Evolutionary conservation across 2,329 filamentous ascomycete genomes (phyloP).

Genomic region (Colletotrichum spinosum): DNA sequence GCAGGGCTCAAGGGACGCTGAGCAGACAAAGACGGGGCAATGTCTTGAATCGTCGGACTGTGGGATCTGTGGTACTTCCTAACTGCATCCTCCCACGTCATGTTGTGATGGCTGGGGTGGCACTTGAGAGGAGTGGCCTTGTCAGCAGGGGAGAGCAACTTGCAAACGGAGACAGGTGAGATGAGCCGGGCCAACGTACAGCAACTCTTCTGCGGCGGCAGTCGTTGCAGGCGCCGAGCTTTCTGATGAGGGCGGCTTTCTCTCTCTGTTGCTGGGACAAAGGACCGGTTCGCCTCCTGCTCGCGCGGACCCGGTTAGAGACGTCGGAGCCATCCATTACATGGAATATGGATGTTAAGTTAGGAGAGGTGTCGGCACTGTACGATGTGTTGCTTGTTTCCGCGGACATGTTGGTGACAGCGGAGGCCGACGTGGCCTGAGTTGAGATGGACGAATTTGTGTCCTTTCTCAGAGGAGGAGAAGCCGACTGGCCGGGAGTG

Average conservation of each 20-base stretch:
- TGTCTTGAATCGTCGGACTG: conserved; percentile 63
- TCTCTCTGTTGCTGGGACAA: conserved; percentile 69
- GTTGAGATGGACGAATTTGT: conserved; percentile 66
- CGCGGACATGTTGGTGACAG: conserved; percentile 52
- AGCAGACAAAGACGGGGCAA: conserved; percentile 54
- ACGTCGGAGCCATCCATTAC: conserved; percentile 67
- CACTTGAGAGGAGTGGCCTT: conserved; percentile 54
- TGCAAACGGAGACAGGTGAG: background rate
- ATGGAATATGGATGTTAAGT: conserved; percentile 63
- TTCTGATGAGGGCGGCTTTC: conserved; percentile 69
- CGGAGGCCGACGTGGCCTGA: conserved; percentile 57
- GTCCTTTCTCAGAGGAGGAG: conserved; percentile 57
- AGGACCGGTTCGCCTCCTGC: conserved; percentile 69
- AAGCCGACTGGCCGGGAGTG: conserved; percentile 42
- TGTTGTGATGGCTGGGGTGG: conserved; percentile 69
- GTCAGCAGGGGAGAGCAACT: conserved; percentile 35
- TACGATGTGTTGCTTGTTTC: conserved; percentile 64
- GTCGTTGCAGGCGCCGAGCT: conserved; percentile 68
- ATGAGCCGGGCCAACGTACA: conserved; percentile 55
- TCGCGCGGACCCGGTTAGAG: conserved; percentile 64
- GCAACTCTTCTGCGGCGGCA: conserved; percentile 68
- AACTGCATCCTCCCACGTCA: conserved; percentile 71
- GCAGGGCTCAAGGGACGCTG: conserved; percentile 61
- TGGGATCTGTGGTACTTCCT: conserved; percentile 65
- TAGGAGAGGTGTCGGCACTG: conserved; percentile 65